Evolutionary conservation across 2,329 filamentous ascomycete species (phyloP).

Genomic region (Calonectria leucothoes): DNA sequence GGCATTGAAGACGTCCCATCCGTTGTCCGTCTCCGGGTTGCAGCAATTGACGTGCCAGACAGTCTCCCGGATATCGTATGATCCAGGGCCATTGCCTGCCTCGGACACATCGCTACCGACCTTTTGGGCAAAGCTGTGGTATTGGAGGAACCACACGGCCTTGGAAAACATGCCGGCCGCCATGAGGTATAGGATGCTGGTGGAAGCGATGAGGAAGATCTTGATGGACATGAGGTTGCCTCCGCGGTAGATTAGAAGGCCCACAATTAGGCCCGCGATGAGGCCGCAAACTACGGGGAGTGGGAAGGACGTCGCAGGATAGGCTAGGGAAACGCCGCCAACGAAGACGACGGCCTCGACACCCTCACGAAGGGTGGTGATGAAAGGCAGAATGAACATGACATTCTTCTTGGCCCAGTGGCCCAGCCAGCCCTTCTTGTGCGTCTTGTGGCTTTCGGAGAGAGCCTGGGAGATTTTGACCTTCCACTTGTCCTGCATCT

Average conservation of each 20-base stretch:
- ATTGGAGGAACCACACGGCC: constrained; percentile 78
- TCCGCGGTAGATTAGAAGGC: constrained; percentile 73
- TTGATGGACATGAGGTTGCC: constrained; percentile 58
- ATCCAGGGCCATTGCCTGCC: constrained; percentile 71
- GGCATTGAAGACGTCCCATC: constrained; percentile 80
- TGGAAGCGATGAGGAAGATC: constrained; percentile 81
- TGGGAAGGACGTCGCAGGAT: constrained; percentile 77
- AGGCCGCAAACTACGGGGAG: constrained; percentile 77
- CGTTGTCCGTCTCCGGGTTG: constrained; percentile 72
- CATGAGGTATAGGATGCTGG: constrained; percentile 83
- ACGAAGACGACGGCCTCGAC: constrained; percentile 85
- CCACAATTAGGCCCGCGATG: constrained; percentile 69
- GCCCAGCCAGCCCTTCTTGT: constrained; percentile 54
- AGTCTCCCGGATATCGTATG: constrained; percentile 79
- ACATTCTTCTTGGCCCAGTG: constrained; percentile 76
- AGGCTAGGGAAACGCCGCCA: constrained; percentile 76
- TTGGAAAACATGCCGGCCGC: constrained; percentile 84
- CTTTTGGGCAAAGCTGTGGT: constrained; percentile 63
- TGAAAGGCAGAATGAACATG: constrained; percentile 82
- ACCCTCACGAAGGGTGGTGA: constrained; percentile 82
- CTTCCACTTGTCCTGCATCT: constrained; percentile 82
- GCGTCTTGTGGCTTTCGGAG: constrained; percentile 56
- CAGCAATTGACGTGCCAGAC: constrained; percentile 87
- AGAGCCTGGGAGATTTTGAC: constrained; percentile 77
- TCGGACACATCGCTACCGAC: constrained; percentile 67